Evolutionary conservation across 2,329 filamentous ascomycete species (phyloP), one percentile per base, ranked within the genome.

Genomic region (Huntiella decipiens): DNA sequence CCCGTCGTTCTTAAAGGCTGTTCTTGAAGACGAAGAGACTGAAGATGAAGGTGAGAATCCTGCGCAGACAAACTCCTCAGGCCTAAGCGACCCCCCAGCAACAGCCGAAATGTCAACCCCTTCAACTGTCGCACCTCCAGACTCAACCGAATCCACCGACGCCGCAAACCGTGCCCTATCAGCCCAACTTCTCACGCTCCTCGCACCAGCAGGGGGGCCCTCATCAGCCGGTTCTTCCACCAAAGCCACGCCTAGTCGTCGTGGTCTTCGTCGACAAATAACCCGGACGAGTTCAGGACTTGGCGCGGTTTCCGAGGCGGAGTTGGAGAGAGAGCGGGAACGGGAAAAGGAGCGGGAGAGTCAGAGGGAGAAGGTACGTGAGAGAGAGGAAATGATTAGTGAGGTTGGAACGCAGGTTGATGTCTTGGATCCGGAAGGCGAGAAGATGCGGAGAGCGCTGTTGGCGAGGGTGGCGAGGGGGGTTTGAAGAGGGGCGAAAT

Each of bases 381-480:
- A 53, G 10, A 51, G 48, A 5, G 54, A 53, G n/a, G 54, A 56
- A 10, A 56, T 57, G 37, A 45, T 45, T 22, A 53, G 56, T 5
- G 67, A 65, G 5, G 61, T 64, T 0, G 59, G 65, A 2, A 74
- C 71, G 5, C 71, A 76, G 56, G 58, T 76, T 3, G 64, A 64
- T 48, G 75, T 74, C 47, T 61, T 65, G 4, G 68, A 73, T 48
- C 65, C 68, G 0, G 64, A 69, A 13, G 69, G 68, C 2, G 58
- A 62, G 50, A 57, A 60, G 48, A 60, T 59, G 44, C 66, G 64
- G 53, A 62, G 60, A 28, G 57, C 60, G 50, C 53, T 71, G 13
- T 63, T 70, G 60, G 64, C 56, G 44, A 64, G 62, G 51, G 67
- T 71, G 60, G 43, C 34, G 36, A 32, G 13, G 22, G 43, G 22